Percentiles rank a stretch among this genome's conserved stretches.
Conservation (phyloP, 2,329 filamentous ascomycete genomes). For the Exophiala aquamarina region DNA sequence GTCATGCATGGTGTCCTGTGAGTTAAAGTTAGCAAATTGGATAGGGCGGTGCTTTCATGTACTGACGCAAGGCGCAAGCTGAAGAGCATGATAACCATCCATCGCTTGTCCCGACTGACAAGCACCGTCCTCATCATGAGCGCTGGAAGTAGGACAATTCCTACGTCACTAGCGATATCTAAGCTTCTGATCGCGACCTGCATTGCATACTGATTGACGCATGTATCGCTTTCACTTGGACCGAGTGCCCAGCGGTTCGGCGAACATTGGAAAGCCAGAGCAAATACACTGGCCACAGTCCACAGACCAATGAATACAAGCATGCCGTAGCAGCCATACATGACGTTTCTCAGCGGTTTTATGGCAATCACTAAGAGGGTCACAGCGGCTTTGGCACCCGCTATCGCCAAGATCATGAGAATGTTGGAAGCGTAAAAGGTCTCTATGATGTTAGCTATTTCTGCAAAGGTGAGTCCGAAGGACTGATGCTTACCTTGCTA, state of each 20-base stretch:
- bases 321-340: conserved; percentile 21
- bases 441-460: conserved; percentile 18
- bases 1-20: conserved; percentile 26
- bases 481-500: conserved; percentile 21
- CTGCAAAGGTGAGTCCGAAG: neutral
- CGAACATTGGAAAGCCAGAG: conserved; percentile 27
- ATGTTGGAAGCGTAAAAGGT: conserved; percentile 28
- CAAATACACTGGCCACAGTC: conserved; percentile 22
- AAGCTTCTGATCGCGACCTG: conserved; percentile 22
- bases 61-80: conserved; percentile 27
- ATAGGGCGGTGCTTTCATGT: neutral
- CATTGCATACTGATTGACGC: conserved; percentile 27
- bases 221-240: conserved; percentile 16
- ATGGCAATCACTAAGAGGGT: conserved; percentile 29
- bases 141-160: conserved; percentile 25
- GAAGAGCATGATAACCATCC: conserved; percentile 27
- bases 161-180: conserved; percentile 28
- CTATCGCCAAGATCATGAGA: conserved; percentile 21
- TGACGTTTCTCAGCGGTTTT: conserved; percentile 25
- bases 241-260: conserved; percentile 24
- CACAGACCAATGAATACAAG: conserved; percentile 22
- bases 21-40: conserved; percentile 6
- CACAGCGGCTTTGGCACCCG: conserved; percentile 28
- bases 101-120: conserved; percentile 19
- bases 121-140: conserved; percentile 29